Conservation (phyloP, 805 yeast species). For the Wickerhamiella nectarea region DNA sequence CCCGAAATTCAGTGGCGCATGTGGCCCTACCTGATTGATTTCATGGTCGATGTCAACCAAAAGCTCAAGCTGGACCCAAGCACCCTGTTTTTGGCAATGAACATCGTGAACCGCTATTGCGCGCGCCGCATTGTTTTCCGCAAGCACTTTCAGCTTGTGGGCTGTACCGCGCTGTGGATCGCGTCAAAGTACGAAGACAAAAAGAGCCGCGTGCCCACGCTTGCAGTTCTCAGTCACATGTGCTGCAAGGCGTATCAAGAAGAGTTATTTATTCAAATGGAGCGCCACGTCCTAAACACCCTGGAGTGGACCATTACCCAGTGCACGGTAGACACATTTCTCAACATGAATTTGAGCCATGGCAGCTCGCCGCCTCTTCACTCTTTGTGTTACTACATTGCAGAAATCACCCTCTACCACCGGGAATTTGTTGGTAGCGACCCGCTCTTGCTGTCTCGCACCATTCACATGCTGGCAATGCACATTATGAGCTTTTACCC, state of each 20-base stretch:
- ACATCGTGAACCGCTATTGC: constrained; percentile 77
- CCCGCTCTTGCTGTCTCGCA: constrained; percentile 23
- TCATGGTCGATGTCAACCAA: constrained; percentile 48
- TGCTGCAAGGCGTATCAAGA: constrained; percentile 52
- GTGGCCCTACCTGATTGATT: constrained; percentile 62
- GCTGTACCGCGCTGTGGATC: constrained; percentile 82
- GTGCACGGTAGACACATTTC: constrained; percentile 38
- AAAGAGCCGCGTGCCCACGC: constrained; percentile 59
- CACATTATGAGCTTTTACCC: constrained; percentile 17
- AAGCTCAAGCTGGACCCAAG: constrained; percentile 52
- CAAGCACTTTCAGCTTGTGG: constrained; percentile 79
- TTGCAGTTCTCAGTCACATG: constrained; percentile 52
- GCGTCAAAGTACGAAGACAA: constrained; percentile 69
- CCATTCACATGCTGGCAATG: constrained; percentile 24
- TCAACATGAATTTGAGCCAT: constrained; percentile 19
- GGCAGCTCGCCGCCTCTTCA: constrained; percentile 20
- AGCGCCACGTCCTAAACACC: constrained; percentile 52
- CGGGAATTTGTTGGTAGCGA: constrained; percentile 24
- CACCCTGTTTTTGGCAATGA: constrained; percentile 54
- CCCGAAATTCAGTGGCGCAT: constrained; percentile 66
- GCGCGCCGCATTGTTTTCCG: constrained; percentile 70
- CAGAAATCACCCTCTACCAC: constrained; percentile 27
- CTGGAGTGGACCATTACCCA: constrained; percentile 57
- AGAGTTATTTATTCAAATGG: constrained; percentile 55
- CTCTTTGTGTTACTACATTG: constrained; percentile 24